Percentiles rank a stretch among this genome's conserved stretches.
Conservation (phyloP, 495 filamentous ascomycete species). For the Neurospora sublineolata region DNA sequence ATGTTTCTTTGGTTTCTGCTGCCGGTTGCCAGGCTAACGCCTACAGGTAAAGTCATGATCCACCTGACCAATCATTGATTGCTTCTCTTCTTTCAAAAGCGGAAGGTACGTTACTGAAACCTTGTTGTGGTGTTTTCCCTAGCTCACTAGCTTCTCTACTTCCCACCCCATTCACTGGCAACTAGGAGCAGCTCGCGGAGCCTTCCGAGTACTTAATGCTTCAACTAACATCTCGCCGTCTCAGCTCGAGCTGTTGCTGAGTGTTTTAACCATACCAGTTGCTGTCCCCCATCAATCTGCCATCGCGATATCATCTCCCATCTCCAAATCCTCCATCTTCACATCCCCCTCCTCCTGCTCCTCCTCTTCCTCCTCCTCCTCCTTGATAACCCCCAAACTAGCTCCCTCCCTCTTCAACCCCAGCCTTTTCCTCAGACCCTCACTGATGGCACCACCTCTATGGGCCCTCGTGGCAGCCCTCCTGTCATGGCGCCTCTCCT, state of each 20-base stretch:
- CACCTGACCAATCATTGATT: neutral
- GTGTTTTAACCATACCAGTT: no score
- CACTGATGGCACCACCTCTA: neutral
- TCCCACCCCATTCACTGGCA: neutral
- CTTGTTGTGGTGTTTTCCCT: neutral
- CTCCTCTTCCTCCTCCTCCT: neutral
- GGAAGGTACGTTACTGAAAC: neutral
- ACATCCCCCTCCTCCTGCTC: neutral
- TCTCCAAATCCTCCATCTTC: neutral
- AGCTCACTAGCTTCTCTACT: neutral
- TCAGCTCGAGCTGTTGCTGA: neutral
- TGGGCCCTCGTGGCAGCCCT: neutral
- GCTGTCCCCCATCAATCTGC: neutral
- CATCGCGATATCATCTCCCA: neutral
- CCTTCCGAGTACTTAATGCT: neutral
- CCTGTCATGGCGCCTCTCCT: neutral
- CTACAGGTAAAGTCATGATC: fast-evolving
- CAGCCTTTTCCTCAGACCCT: neutral
- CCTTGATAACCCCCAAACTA: neutral
- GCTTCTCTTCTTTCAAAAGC: neutral
- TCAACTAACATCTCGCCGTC: neutral
- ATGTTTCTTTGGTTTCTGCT: neutral
- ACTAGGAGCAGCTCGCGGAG: neutral
- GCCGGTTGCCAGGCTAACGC: neutral
- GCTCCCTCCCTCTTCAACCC: neutral